Base-by-base conservation (phyloP, 176 grass and related monocot genomes). In the Ananas comosus region DNA sequence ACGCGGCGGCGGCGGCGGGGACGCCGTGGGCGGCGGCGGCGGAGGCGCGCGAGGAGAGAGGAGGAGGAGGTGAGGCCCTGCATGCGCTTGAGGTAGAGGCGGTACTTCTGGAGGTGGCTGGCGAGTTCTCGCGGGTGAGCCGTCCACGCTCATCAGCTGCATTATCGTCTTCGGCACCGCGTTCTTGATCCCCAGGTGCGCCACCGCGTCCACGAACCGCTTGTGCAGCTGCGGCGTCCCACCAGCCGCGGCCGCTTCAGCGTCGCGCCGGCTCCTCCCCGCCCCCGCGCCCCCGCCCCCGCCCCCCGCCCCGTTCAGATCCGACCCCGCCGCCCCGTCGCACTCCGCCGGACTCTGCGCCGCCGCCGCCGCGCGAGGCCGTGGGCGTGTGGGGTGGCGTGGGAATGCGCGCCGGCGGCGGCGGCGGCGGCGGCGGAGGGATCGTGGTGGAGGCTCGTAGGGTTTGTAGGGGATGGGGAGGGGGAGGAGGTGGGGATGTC, bases 101-200 rank as follows among this genome's bases (percentile, higher is more conserved):
- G 73, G 73, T 96, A 91, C 91, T 91, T 86, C 74, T 91, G 91
- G 58, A 91, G 88, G 79, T 96, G 91, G 8, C 82, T 86, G 2
- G 91, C 91, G 49, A 95, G 91, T 95, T 95, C 71, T 95, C 91
- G 75, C 91, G 91, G 53, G 91, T 95, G 75, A 95, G 91, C 21
- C 91, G 57, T 88, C 91, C 1, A 96, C 87, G 76, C 87, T 95
- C 91, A 95, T 95, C 33, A 95, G 81, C 72, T 90, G 87, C 91
- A 95, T 95, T 87, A 95, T 95, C 22, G 91, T 95, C 85, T 95
- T 95, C 53, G 91, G 91, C 64, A 95, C 91, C 28, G 91, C 91
- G 87, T 95, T 95, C 79, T 95, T 95, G 76, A 95, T 95, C 66
- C 91, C 91, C 1, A 95, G 83, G 77, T 95, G 91, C 1, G 91